These are phyloP conservation scores for Babesia ovis DNA, from an alignment of 169 alveolate genomes.

Conservation along the genomic window DNA sequence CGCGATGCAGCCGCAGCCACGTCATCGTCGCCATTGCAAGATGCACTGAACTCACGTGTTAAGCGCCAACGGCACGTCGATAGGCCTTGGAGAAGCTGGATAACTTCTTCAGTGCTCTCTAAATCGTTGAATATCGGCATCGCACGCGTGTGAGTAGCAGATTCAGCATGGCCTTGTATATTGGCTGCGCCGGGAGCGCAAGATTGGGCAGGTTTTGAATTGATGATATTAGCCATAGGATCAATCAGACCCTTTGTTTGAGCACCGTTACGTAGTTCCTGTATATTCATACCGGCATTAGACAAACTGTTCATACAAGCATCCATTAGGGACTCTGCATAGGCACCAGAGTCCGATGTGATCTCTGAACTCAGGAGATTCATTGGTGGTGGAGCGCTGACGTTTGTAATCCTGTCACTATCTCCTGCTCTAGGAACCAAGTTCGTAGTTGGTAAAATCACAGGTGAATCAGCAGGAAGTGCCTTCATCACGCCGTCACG, in stretches of 20 bases:
- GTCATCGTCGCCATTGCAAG: slow-evolving; percentile 52
- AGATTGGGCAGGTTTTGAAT: background rate
- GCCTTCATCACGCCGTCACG: slow-evolving; percentile 35
- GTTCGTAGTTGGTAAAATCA: background rate
- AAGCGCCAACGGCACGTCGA: slow-evolving; percentile 58
- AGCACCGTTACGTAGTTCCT: background rate
- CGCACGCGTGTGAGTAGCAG: background rate
- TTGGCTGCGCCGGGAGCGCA: background rate
- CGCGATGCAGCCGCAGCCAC: slow-evolving; percentile 14
- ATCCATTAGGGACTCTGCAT: background rate
- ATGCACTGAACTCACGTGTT: slow-evolving; percentile 53
- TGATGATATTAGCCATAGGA: background rate
- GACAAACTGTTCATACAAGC: background rate
- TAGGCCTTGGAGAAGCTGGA: slow-evolving; percentile 34
- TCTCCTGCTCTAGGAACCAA: background rate
- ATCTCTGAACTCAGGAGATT: background rate
- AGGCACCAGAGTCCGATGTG: background rate
- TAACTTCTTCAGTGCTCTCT: slow-evolving; percentile 53
- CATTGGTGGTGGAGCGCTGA: background rate
- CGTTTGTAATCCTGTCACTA: background rate
- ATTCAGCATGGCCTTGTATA: background rate
- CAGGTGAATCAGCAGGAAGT: background rate
- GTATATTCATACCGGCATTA: background rate
- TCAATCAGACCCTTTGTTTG: background rate
- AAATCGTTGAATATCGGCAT: slow-evolving; percentile 29